Evolutionary conservation across 768 basidiomycete genomes (phyloP), one percentile per base, ranked within the genome.

Genomic region (Lyophyllum decastes): DNA sequence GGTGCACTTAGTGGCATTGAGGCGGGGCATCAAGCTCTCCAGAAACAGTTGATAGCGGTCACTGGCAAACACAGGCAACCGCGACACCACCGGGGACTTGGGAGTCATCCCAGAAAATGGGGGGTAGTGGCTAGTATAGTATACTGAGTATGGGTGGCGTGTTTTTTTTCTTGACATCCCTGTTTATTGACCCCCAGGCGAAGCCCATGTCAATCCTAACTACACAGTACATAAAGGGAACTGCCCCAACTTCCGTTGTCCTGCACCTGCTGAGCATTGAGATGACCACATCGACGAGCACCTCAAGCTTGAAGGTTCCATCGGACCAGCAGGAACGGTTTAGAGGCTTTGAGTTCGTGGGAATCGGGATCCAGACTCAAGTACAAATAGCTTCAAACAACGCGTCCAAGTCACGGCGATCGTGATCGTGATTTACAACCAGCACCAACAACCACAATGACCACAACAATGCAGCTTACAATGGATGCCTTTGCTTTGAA

Each of bases 381-480:
- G 47, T 19, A 33, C n/a, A 55, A 55, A 55, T 5, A 55, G 17
- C 25, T 22, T 17, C 14, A 35, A 55, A 55, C 27, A 55, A 55
- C 48, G 48, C 55, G 55, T 33, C 12, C 40, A 27, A 4, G 24
- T 48, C 16, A 26, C 17, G 2, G 14, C 30, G 47, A 48, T 27
- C 40, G 9, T 4, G 6, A 44, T 27, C 24, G 30, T 47, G n/a
- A 24, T 26, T 16, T 27, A 2, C 46, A 17, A 8, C 14, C 11
- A 7, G 26, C 25, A 30, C 26, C 17, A 3, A 27, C 26, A 41
- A 41, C 24, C 38, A 52, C 51, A 9, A 65, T 55, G 52, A 26
- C 52, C 27, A 58, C 58, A 19, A 49, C 35, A 8, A 90, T 92
- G 90, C 88, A 90, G 63, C 83, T 87, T 11, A 84, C 86, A 17